Evolutionary conservation across 805 yeast genomes (phyloP), one percentile per base, ranked within the genome.

Genomic region (Lachancea lanzarotensis): DNA sequence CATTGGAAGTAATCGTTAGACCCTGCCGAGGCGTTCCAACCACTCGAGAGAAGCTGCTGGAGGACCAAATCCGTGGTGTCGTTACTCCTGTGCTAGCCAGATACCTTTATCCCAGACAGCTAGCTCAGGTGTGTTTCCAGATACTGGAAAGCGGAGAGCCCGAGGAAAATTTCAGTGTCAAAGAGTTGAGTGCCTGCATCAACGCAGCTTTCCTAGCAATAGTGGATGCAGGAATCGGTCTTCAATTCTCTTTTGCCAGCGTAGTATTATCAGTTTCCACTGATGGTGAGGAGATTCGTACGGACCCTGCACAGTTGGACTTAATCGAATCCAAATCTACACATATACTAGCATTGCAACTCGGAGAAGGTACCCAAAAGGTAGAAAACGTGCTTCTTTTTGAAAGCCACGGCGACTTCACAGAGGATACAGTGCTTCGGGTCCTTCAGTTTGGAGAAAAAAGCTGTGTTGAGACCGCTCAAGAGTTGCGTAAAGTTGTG

Each of bases 21-120:
- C 96, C 98, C 1, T 78, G 83, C 18, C 67, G 71, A 12, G 98
- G 97, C 1, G 73, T 82, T 1, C 74, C 95, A 6, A 73, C 74
- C 59, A 71, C 91, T 1, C 68, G 95, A 52, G 98, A 93, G 56
- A 80, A 82, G 47, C 66, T 79, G 2, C 54, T 93, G 32, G 95
- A 85, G 56, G 88, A 83, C 53, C 78, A 82, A 48, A 55, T 93
- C 15, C 72, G 81, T 39, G 65, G 78, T 3, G 75, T 87, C 1
- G 57, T 90, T 26, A 73, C 78, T 20, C 71, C 82, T 7, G 71
- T 80, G 8, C 72, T 93, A 1, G 67, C 81, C 17, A 70, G 84
- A 3, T 72, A 75, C 45, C 67, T 76, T 48, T 82, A 84, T 59
- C 97, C 98, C 0, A 74, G 96, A 47, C 89, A 87, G 53, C 70